Conservation (phyloP, 306 rosid genomes). For the Acacia crassicarpa region DNA sequence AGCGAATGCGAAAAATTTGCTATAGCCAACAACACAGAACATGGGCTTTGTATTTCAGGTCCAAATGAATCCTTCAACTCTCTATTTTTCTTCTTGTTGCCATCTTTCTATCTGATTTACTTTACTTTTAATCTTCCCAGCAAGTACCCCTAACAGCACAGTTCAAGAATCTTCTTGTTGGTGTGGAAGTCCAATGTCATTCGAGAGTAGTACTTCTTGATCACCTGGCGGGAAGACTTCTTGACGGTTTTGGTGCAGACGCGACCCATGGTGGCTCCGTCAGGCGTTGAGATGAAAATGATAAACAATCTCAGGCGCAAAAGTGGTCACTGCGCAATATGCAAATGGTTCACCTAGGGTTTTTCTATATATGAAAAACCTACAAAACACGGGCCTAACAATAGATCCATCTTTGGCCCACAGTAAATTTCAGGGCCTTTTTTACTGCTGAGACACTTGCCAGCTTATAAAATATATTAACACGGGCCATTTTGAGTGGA, state of each 20-base stretch:
- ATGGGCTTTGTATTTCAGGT: too few relatives aligned
- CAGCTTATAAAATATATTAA: too few relatives aligned
- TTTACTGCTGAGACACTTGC: neutral
- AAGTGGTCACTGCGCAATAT: neutral
- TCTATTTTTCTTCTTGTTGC: too few relatives aligned
- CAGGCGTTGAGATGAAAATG: neutral
- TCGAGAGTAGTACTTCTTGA: slow-evolving; percentile 56
- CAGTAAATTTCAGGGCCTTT: neutral
- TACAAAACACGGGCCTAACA: neutral
- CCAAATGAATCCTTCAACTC: too few relatives aligned
- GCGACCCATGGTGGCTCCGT: slow-evolving; percentile 49
- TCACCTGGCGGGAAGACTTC: slow-evolving; percentile 67
- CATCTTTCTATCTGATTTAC: too few relatives aligned
- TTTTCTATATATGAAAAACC: neutral
- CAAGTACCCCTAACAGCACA: too few relatives aligned
- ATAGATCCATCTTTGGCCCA: neutral
- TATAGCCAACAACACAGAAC: too few relatives aligned
- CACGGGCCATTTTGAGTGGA: too few relatives aligned
- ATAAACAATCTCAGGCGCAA: neutral
- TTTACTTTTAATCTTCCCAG: too few relatives aligned
- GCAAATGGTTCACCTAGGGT: neutral
- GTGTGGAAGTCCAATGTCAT: slow-evolving; percentile 69
- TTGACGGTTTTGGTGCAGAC: slow-evolving; percentile 72
- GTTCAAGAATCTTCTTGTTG: slow-evolving; percentile 60
- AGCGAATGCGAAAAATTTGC: too few relatives aligned